phyloP scores from a whole-genome alignment of 768 basidiomycete genomes.

The Phlebiopsis flavidoalba region DNA sequence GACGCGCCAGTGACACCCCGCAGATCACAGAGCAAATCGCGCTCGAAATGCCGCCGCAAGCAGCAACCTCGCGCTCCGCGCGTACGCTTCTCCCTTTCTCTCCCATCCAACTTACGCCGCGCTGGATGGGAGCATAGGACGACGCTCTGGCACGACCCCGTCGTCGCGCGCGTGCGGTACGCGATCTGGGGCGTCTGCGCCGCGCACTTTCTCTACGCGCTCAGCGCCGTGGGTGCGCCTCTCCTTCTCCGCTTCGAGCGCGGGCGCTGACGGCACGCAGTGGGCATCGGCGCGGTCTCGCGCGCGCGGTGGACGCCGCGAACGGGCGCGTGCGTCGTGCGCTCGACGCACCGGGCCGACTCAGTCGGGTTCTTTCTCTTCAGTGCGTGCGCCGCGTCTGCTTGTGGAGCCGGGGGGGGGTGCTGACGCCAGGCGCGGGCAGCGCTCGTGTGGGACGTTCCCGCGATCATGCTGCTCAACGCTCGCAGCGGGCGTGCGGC shows the following conservation, averaged over 20 bases:
- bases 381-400: constrained; percentile 1
- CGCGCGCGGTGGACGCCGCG: not conserved
- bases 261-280: not conserved
- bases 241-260: not conserved
- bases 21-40: constrained; percentile 5
- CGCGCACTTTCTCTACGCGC: not conserved
- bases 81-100: not conserved
- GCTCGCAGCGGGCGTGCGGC: constrained; percentile 7
- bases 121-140: not conserved
- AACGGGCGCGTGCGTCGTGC: not conserved
- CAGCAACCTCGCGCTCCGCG: not conserved
- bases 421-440: not conserved
- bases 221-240: not conserved
- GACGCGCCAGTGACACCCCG: not conserved
- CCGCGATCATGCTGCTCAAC: constrained; percentile 9
- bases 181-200: not conserved
- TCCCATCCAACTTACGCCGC: not conserved
- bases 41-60: not conserved
- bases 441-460: constrained; percentile 13
- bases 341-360: not conserved
- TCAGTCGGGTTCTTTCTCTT: constrained; percentile 4
- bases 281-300: not conserved
- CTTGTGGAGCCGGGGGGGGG: too few species aligned
- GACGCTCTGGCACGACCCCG: not conserved
- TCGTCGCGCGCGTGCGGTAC: not conserved